Percentiles rank a stretch among this genome's conserved stretches.
Conservation (phyloP, 192 early-diverging fungal genomes). For the Lobosporangium transversale region DNA sequence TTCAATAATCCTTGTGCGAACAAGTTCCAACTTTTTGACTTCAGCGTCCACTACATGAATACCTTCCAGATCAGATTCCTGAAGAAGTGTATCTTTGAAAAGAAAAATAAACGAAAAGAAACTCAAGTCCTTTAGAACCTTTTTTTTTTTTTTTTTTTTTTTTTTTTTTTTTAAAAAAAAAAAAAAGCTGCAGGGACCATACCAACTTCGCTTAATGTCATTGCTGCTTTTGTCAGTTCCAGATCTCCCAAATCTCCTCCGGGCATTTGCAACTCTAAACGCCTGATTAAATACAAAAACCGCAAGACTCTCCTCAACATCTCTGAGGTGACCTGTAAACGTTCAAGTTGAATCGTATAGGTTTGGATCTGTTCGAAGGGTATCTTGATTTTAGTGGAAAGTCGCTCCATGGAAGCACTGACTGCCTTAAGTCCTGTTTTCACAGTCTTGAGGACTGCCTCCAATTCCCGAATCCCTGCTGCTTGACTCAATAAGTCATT, state of each 20-base stretch:
- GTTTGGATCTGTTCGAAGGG: slow-evolving; percentile 70
- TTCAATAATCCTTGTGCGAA: slow-evolving; percentile 54
- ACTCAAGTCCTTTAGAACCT: no score
- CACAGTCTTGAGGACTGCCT: slow-evolving; percentile 61
- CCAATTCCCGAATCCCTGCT: slow-evolving; percentile 70
- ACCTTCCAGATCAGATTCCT: slow-evolving; percentile 70
- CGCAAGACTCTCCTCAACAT: slow-evolving; percentile 66
- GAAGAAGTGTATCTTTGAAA: slow-evolving; percentile 59
- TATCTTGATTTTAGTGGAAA: slow-evolving; percentile 65
- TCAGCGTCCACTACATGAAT: slow-evolving; percentile 72
- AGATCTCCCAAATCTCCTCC: slow-evolving; percentile 43
- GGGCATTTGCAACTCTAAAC: slow-evolving; percentile 67
- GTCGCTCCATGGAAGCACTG: slow-evolving; percentile 67
- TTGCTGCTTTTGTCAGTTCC: slow-evolving; percentile 63
- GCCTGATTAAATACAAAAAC: slow-evolving; percentile 68
- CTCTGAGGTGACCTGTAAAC: slow-evolving; percentile 69
- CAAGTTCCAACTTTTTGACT: slow-evolving; percentile 55
- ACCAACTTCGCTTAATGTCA: slow-evolving; percentile 71
- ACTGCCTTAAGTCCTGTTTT: slow-evolving; percentile 61
- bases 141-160: background rate
- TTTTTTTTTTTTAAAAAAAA: background rate
- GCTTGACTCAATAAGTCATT: slow-evolving; percentile 76
- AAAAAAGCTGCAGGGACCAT: slow-evolving; percentile 9
- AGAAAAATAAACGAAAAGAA: no score
- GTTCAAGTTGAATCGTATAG: slow-evolving; percentile 70